Base-by-base conservation (phyloP, 441 rosid species). In the Aquilaria agallochum region DNA sequence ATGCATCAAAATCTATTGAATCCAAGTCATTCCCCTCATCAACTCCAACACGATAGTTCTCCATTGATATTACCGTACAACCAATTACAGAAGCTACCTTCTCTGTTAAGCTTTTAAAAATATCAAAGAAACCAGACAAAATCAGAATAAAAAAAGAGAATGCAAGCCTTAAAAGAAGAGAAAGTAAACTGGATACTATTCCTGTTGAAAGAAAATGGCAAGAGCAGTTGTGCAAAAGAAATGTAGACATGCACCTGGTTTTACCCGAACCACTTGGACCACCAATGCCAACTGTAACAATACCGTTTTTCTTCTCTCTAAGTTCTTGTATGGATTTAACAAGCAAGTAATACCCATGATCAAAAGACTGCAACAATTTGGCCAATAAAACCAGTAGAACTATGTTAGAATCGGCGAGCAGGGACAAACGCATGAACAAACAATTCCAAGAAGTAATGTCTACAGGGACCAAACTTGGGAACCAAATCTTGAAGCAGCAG, bases 261-360 rank as follows among this genome's bases (percentile, higher is more conserved):
- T 93, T 93, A 56, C 98, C 98, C 0, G 97, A 93, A 69, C 99
- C 99, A 71, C 96, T 86, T 40, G 99, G 99, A 50, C 99, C 99
- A 69, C 97, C 97, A 50, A 95, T 82, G 64, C 97, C 97, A 55
- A 95, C 97, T 9, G 87, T 83, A 61, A 95, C 97, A 75, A 80
- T 57, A 74, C 97, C 91, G 55, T 83, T 87, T 67, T 95, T 95
- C 74, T 85, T 89, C 86, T 81, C 92, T 73, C 99, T 77, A 27
- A 95, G 97, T 50, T 95, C 99, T 83, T 95, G 99, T 67, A 95
- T 82, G 42, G 98, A 87, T 83, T 92, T 95, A 9, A 95, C 88
- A 55, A 95, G 71, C 56, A 95, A 65, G 80, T 84, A 92, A 78
- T 78, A 91, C 48, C 99, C 99, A 63, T 79, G 88, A 78, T 91